A percentile compares a stretch with the other conserved stretches of the same genome.
Evolutionary conservation across 192 early-diverging fungal species (phyloP).

Genomic region (Thoreauomyces humboldtii): DNA sequence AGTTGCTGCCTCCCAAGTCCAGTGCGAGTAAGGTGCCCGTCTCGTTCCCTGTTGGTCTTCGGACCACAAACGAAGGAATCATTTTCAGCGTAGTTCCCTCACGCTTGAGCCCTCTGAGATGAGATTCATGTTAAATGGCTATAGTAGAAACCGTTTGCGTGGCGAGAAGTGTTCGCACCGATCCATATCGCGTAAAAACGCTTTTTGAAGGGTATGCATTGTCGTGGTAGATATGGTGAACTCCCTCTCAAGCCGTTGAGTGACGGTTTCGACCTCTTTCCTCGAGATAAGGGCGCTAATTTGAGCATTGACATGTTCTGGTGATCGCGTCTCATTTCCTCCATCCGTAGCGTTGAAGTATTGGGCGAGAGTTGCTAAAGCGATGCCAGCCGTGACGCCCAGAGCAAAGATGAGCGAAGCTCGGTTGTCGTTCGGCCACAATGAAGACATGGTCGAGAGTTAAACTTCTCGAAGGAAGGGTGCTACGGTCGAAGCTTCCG

Average conservation of each 20-base stretch:
- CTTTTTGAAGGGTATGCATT: constrained; percentile 28
- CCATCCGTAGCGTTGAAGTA: no score
- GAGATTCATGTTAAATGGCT: no score
- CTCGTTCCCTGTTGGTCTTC: constrained; percentile 78
- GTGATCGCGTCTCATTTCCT: no score
- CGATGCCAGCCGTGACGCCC: no score
- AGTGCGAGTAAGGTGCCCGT: constrained; percentile 84
- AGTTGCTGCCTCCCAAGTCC: constrained; percentile 92
- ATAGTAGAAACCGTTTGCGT: no score
- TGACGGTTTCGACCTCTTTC: constrained; percentile 6
- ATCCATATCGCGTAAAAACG: constrained; percentile 28
- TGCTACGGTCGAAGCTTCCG: no score
- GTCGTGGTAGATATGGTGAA: constrained; percentile 21
- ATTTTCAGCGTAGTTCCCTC: constrained; percentile 49
- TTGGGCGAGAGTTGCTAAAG: no score
- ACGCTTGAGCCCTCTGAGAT: constrained; percentile 28
- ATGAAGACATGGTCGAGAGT: no score
- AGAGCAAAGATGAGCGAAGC: no score
- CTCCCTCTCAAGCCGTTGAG: constrained; percentile 18
- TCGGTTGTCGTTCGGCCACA: no score
- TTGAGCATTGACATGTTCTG: no score
- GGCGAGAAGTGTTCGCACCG: neutral
- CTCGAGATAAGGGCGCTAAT: neutral
- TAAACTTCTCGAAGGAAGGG: no score
- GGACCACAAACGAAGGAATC: constrained; percentile 87